Evolutionary conservation across 495 filamentous ascomycete species (phyloP), one percentile per base, ranked within the genome.

Genomic region (Neurospora africana): DNA sequence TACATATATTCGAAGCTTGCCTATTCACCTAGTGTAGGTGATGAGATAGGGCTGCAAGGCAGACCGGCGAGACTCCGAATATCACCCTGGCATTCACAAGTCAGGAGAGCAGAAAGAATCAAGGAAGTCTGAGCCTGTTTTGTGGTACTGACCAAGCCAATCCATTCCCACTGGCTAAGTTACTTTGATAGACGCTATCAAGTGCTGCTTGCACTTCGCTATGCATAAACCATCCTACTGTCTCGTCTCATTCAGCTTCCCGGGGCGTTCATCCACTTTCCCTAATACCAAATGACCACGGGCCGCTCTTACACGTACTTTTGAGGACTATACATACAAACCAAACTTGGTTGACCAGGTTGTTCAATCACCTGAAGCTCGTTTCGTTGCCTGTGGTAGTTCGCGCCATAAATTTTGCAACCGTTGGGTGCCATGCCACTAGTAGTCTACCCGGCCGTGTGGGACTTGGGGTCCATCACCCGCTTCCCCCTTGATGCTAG

Each of bases 401-500:
- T 15, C 47, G 11, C 21, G 1, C 47, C 47, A 27, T 27, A 7
- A 4, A 15, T 23, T 5, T 58, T 27, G 47, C 47, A 58, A 58
- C 47, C 21, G 23, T 27, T 58, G 21, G 11, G 23, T 58, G 2
- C 21, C 53, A 33, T 33, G 27, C 27, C 13, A 33, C 15, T 65
- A 65, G 27, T 35, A 65, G 3, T 65, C 30, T 35, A 33, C 30
- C 23, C 47, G 47, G 23, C 47, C 47, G 5, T 58, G 47, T 27
- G 47, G 47, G 27, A 65, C 27, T 65, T 27, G 27, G 23, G 11
- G 53, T 19, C 13, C 53, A 33, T 65, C 30, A 17, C 27, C 6
- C 27, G 44, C 36, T n/a, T 61, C 39, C 19, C 77, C 72, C 72
- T 81, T 85, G 80, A 97, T 83, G 77, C 94, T 88, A 82, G 87